Percentiles rank a stretch among this genome's conserved stretches.
These are phyloP conservation scores for Globisporangium takayamanum DNA, from an alignment of 352 stramenopile genomes.

Conservation along the genomic window DNA sequence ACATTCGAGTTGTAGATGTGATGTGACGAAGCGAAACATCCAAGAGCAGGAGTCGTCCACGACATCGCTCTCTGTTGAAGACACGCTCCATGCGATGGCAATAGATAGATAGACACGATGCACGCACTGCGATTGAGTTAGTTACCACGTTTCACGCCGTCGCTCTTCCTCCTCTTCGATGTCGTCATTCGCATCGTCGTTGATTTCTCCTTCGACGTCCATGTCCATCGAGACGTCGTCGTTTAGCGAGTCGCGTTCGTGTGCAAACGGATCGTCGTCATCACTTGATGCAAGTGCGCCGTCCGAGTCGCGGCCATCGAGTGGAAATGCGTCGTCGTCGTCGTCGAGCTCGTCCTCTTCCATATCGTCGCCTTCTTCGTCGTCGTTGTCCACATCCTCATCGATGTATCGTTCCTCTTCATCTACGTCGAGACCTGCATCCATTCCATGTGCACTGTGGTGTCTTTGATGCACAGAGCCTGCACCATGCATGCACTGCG, in stretches of 20 bases:
- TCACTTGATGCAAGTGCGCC: conserved; percentile 20
- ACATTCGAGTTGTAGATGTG: too few relatives aligned
- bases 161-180: too few relatives aligned
- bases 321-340: conserved; percentile 19
- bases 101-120: too few relatives aligned
- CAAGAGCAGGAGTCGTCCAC: too few relatives aligned
- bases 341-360: conserved; percentile 23
- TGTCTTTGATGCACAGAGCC: background rate
- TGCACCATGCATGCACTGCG: too few relatives aligned
- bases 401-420: conserved; percentile 43
- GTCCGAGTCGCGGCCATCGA: conserved; percentile 23
- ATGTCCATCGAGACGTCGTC: conserved; percentile 39
- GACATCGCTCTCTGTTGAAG: too few relatives aligned
- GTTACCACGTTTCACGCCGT: too few relatives aligned
- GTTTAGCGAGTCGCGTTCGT: conserved; percentile 27
- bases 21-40: too few relatives aligned
- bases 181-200: too few relatives aligned
- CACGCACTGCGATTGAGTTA: too few relatives aligned
- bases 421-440: conserved; percentile 18
- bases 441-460: conserved; percentile 9
- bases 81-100: too few relatives aligned
- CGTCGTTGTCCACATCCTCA: conserved; percentile 24
- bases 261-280: conserved; percentile 21
- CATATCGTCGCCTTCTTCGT: conserved; percentile 13
- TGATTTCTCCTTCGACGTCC: conserved; percentile 8